A percentile compares a stretch with the other conserved stretches of the same genome.
phyloP scores from a whole-genome alignment of 768 basidiomycete species.

The Kwoniella europaea region DNA sequence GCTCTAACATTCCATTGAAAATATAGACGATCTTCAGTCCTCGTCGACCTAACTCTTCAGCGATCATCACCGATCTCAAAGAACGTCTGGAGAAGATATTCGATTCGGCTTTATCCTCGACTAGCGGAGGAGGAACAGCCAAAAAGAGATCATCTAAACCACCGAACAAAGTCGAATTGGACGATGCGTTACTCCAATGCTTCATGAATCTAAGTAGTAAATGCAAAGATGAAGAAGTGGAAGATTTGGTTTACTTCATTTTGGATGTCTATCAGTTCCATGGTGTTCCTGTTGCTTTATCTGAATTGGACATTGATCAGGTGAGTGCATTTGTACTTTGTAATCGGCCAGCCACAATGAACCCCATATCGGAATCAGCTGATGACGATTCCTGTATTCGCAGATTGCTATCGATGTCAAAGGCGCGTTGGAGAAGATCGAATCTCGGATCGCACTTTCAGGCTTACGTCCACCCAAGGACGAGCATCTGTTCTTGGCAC shows the following conservation, averaged over 20 bases:
- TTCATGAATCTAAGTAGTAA: slow-evolving; percentile 81
- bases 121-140: slow-evolving; percentile 62
- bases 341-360: too few species aligned
- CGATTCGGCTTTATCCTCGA: slow-evolving; percentile 65
- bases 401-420: slow-evolving; percentile 77
- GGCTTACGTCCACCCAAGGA: slow-evolving; percentile 27
- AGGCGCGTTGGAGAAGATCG: slow-evolving; percentile 73
- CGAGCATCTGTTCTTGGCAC: slow-evolving; percentile 78
- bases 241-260: slow-evolving; percentile 91
- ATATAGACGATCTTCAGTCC: slow-evolving; percentile 53
- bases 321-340: slow-evolving; percentile 59
- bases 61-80: slow-evolving; percentile 66
- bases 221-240: slow-evolving; percentile 89
- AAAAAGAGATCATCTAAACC: background rate
- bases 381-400: too few species aligned
- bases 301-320: slow-evolving; percentile 89
- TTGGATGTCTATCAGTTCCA: slow-evolving; percentile 93
- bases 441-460: slow-evolving; percentile 54
- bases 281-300: slow-evolving; percentile 81
- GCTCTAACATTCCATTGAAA: background rate
- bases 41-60: slow-evolving; percentile 59
- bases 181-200: slow-evolving; percentile 78
- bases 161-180: slow-evolving; percentile 60
- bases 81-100: slow-evolving; percentile 76
- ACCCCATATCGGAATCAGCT: too few species aligned